Evolutionary conservation across 1,284 basidiomycete species (phyloP).

Genomic region (Chalciporus piperatoides): DNA sequence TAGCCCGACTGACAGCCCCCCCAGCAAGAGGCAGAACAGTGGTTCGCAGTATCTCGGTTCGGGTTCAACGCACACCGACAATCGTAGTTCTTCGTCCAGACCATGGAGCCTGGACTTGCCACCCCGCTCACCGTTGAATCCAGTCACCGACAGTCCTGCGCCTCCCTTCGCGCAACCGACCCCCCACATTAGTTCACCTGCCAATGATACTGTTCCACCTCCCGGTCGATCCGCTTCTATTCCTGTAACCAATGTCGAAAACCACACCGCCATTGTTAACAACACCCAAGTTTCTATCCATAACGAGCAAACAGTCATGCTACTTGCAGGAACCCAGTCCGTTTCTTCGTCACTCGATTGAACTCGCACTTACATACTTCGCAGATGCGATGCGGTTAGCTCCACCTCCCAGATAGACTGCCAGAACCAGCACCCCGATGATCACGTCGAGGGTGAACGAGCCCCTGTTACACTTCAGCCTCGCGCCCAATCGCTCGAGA

Average conservation of each 20-base stretch:
- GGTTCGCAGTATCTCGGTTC: background rate
- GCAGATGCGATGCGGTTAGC: background rate
- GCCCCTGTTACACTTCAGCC: background rate
- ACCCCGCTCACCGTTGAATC: no score
- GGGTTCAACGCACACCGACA: background rate
- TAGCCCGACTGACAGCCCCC: background rate
- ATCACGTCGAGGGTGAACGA: background rate
- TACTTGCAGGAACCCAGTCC: background rate
- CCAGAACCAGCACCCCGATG: background rate
- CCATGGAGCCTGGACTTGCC: background rate
- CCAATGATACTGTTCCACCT: background rate
- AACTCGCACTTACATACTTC: conserved; percentile 1
- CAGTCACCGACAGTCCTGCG: background rate
- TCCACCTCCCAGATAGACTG: background rate
- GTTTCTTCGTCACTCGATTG: background rate
- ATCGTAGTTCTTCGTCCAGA: background rate
- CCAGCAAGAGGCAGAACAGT: background rate
- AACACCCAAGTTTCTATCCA: background rate
- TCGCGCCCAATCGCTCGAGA: background rate
- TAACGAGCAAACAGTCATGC: background rate
- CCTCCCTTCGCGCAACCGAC: background rate
- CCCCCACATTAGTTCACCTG: background rate
- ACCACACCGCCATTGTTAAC: background rate
- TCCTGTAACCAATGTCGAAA: background rate
- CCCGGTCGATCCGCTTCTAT: background rate